Base-by-base conservation (phyloP, 768 basidiomycete genomes). In the Coprinopsis cinerea region DNA sequence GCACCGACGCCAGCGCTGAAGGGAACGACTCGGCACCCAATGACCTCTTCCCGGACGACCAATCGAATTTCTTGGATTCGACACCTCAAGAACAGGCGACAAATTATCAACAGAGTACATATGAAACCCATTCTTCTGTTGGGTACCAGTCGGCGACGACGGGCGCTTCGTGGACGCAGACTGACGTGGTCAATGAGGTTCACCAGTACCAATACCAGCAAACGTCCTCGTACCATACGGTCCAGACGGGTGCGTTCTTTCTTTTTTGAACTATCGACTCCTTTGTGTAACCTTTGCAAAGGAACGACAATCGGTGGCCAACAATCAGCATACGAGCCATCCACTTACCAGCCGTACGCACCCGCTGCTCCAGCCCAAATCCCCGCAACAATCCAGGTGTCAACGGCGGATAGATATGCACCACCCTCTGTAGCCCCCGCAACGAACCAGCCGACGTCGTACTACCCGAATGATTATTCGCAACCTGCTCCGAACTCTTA, bases 1-100 rank as follows among this genome's bases (percentile, higher is more conserved):
- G 79, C 40, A 65, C 69, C 48, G 48, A 55, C 25, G 28, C 3
- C 2, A 40, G 18, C 37, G 24, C 47, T 20, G 39, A 47, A 39
- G 47, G 24, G 26, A 32, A 36, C 24, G 17, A 27, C 13, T 48
- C 46, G 32, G 27, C 30, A 22, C 41, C 52, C 13, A 17, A 18
- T 24, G 2, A n/a, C 17, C 44, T 25, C 44, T 35, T 40, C 44
- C 18, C 43, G 13, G 34, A 45, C 20, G 44, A 36, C 7, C 36
- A 37, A 15, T 25, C 43, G 17, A 24, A 7, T 13, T 39, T 44
- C 23, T 25, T 40, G 10, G 43, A 11, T 5, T 15, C 42, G 10
- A 14, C 11, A 2, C 15, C 2, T 10, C 30, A 51, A 20, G 34
- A 17, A 13, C 15, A 10, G 6, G 25, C 13, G 15, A 11, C 18